phyloP scores from a whole-genome alignment of 2,329 filamentous ascomycete species.

The Aspergillus sp. region DNA sequence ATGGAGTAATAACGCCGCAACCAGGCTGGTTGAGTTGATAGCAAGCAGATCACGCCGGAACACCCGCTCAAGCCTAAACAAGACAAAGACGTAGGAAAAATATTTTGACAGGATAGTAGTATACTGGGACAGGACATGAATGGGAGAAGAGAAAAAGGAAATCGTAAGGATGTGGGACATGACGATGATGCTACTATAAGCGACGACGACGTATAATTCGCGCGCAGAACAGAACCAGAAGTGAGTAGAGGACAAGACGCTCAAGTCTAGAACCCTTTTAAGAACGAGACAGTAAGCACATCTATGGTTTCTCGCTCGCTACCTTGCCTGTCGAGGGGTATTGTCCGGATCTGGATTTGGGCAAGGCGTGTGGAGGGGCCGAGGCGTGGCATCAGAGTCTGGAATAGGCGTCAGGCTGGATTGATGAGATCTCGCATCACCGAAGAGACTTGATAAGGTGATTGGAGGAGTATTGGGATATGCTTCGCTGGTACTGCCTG shows the following conservation, averaged over 20 bases:
- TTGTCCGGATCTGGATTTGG: constrained; percentile 31
- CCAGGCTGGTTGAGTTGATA: constrained; percentile 21
- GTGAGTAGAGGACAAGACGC: neutral
- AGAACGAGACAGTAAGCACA: constrained; percentile 5
- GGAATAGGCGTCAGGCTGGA: constrained; percentile 27
- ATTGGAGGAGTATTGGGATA: constrained; percentile 29
- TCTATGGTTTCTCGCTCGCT: constrained; percentile 23
- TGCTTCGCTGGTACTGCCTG: neutral
- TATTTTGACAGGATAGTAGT: constrained; percentile 31
- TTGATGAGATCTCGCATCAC: constrained; percentile 24
- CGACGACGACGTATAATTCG: neutral
- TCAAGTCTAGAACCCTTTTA: constrained; percentile 10
- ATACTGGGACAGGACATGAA: constrained; percentile 26
- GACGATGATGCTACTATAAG: neutral
- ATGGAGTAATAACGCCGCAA: constrained; percentile 14
- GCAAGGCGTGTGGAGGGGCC: constrained; percentile 36
- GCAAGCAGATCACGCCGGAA: constrained; percentile 21
- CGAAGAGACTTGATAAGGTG: constrained; percentile 25
- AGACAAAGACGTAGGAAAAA: constrained; percentile 16
- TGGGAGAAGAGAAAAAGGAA: constrained; percentile 25
- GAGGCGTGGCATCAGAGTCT: constrained; percentile 40
- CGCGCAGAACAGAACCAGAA: neutral
- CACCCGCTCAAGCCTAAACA: constrained; percentile 27
- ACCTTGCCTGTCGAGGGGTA: constrained; percentile 33
- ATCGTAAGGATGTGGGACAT: constrained; percentile 21